Conservation (phyloP, 345 rosid species). For the Eucalyptus viminalis region DNA sequence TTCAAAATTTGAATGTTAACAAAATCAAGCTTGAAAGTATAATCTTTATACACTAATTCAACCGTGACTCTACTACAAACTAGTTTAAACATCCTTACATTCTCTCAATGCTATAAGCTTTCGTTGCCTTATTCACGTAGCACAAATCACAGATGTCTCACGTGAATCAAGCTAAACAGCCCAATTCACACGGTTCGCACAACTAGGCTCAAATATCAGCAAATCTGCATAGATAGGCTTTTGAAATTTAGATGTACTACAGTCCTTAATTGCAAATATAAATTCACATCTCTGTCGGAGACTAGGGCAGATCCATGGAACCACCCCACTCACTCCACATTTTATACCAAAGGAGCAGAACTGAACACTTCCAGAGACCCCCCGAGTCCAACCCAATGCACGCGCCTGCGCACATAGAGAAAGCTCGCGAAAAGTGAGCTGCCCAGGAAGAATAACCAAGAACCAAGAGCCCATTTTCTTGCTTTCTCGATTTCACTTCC, state of each 20-base stretch:
- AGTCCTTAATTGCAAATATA: not conserved
- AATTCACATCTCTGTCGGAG: not conserved
- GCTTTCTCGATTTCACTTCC: not conserved
- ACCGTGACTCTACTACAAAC: not conserved
- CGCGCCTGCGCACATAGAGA: not conserved
- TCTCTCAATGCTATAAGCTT: not conserved
- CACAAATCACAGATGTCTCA: not conserved
- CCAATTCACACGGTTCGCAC: not conserved
- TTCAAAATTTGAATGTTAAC: not conserved
- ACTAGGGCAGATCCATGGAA: not conserved
- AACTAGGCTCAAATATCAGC: not conserved
- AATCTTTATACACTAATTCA: not conserved
- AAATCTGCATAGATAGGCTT: not conserved
- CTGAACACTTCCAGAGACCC: not conserved
- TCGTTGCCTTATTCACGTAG: not conserved
- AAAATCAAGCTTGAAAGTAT: not conserved
- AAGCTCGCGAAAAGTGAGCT: not conserved
- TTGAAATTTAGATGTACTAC: not conserved
- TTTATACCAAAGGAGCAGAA: not conserved
- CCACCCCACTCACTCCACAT: not conserved
- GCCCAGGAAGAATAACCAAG: not conserved
- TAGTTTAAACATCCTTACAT: not conserved
- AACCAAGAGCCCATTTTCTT: not conserved
- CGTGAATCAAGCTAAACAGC: not conserved
- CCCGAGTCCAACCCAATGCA: not conserved